Conservation (phyloP, 2,329 filamentous ascomycete genomes). For the Zopfia rhizophila region DNA sequence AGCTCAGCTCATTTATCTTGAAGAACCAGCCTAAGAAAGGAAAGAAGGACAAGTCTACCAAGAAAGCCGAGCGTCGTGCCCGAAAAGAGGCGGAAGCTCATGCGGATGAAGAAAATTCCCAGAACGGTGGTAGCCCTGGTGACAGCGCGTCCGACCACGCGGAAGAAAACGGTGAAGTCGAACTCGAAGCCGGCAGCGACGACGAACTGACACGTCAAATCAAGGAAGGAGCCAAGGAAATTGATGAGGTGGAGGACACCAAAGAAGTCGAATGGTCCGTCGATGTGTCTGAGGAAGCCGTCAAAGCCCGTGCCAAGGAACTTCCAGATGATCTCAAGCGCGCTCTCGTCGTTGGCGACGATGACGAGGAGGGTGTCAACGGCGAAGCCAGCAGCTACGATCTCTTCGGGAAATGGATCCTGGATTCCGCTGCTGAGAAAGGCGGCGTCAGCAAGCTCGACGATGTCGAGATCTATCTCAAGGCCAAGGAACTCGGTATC, state of each 20-base stretch:
- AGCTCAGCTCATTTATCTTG: slow-evolving; percentile 96
- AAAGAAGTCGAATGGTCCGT: slow-evolving; percentile 96
- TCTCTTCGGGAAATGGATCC: slow-evolving; percentile 92
- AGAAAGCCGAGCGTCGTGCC: slow-evolving; percentile 86
- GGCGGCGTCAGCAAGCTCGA: slow-evolving; percentile 81
- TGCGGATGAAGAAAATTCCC: slow-evolving; percentile 61
- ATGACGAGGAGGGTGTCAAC: slow-evolving; percentile 82
- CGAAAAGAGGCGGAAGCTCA: slow-evolving; percentile 75
- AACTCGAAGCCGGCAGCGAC: slow-evolving; percentile 80
- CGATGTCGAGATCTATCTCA: slow-evolving; percentile 92
- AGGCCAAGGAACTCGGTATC: slow-evolving; percentile 95
- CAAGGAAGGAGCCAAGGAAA: slow-evolving; percentile 74
- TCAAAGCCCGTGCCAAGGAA: slow-evolving; percentile 91
- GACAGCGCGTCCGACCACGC: slow-evolving; percentile 74
- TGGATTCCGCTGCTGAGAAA: slow-evolving; percentile 75
- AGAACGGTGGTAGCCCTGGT: slow-evolving; percentile 69
- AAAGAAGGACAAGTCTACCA: slow-evolving; percentile 97
- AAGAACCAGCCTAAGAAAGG: slow-evolving; percentile 94
- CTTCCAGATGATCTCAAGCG: slow-evolving; percentile 96
- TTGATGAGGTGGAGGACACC: slow-evolving; percentile 74
- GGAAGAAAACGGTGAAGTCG: slow-evolving; percentile 72
- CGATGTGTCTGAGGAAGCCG: slow-evolving; percentile 93
- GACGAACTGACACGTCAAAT: slow-evolving; percentile 88
- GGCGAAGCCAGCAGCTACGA: slow-evolving; percentile 86
- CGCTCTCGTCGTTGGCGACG: slow-evolving; percentile 80